Percentiles rank a stretch among this genome's conserved stretches.
Conservation (phyloP, 345 rosid genomes). For the Pistacia integerrima region DNA sequence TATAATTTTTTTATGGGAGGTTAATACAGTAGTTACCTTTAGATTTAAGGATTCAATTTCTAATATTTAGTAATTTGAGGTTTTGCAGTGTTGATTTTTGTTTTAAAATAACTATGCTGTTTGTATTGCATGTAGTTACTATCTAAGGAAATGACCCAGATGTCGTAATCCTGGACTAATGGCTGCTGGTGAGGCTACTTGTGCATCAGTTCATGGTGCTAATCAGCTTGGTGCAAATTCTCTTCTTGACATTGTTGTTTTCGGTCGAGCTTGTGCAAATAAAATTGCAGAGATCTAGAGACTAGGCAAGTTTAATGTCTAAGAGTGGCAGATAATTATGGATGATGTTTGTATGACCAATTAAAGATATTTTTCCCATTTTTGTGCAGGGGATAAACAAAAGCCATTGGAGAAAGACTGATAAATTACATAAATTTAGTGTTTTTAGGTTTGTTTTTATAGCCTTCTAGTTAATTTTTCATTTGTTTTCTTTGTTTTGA, state of each 20-base stretch:
- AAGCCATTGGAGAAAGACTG: conserved; percentile 82
- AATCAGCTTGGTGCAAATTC: conserved; percentile 98
- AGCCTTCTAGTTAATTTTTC: too few relatives aligned
- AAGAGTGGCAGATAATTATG: not conserved
- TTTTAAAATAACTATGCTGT: not conserved
- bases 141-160: conserved; percentile 81
- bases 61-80: not conserved
- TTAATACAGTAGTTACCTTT: not conserved
- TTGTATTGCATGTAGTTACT: conserved; percentile 66
- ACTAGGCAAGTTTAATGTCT: conserved; percentile 57
- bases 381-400: conserved; percentile 74
- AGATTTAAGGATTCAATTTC: not conserved
- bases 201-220: conserved; percentile 99
- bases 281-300: conserved; percentile 84
- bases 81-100: conserved; percentile 1
- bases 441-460: too few relatives aligned
- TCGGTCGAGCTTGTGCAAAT: conserved; percentile 98
- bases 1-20: not conserved
- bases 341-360: not conserved
- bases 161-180: conserved; percentile 83
- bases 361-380: not conserved
- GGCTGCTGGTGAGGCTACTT: conserved; percentile 99
- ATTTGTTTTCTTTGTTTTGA: too few relatives aligned
- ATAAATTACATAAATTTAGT: too few relatives aligned
- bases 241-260: conserved; percentile 97